Evolutionary conservation across 139 green algal genomes (phyloP), one percentile per base, ranked within the genome.

Genomic region (Chlamydomonas incerta): DNA sequence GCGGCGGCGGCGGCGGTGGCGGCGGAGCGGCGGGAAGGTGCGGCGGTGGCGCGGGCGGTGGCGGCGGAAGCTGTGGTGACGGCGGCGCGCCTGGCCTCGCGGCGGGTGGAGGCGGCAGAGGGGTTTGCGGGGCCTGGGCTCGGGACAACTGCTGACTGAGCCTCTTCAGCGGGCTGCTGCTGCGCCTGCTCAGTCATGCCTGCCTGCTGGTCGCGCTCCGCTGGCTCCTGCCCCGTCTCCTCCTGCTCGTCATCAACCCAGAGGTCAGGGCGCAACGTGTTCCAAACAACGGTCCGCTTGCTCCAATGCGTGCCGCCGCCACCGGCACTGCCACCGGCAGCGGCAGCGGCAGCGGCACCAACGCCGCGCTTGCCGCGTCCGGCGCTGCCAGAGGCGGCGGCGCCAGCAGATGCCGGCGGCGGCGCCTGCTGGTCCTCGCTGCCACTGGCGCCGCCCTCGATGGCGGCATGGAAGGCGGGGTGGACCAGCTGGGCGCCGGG

Each of bases 201-300:
- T 41, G 26, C 9, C 68, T 72, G 15, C 50, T 57, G 2, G 14
- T 62, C 50, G 33, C 71, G 15, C 24, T 71, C 26, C 67, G 24
- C 20, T 31, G 28, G 15, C 66, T 66, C 67, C 47, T 31, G 47
- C n/a, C 66, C 47, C 46, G 69, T 14, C 1, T 76, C 33, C 5
- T 57, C 80, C 3, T 67, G 26, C 63, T 76, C 79, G 0, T 72
- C 13, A n/a, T 57, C 26, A 1, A 10, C n/a, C 87, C 87, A 90
- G 57, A 90, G 73, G 69, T 90, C 87, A 0, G 80, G 80, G 0
- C 87, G 72, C n/a, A 90, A 34, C 8, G 15, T 18, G 41, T 90
- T 90, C 80, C 35, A 57, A 6, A 63, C 34, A 10, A 71, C 21
- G 3, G 29, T n/a, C 0, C 66, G 52, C 33, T 74, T 74, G 26